Percentiles rank a stretch among this genome's conserved stretches.
These are phyloP conservation scores for Metschnikowia drakensbergensis DNA, from an alignment of 805 yeast genomes.

Conservation along the genomic window DNA sequence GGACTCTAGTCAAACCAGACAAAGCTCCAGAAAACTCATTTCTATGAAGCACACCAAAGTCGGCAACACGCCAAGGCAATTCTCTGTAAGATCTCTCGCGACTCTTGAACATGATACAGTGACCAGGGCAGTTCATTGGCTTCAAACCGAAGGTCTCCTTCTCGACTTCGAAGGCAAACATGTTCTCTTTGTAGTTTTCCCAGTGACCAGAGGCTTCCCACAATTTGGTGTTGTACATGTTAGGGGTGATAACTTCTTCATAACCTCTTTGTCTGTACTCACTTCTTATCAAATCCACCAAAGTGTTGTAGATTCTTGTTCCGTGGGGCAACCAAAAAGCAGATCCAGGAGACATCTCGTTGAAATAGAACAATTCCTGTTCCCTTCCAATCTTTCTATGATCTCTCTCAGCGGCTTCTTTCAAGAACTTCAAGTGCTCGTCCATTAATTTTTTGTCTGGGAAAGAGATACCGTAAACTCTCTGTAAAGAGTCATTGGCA, in stretches of 20 bases:
- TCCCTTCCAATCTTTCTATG: conserved; percentile 96
- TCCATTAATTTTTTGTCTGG: conserved; percentile 97
- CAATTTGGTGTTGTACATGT: conserved; percentile 94
- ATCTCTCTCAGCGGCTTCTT: conserved; percentile 93
- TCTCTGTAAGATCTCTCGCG: conserved; percentile 96
- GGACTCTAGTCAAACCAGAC: conserved; percentile 87
- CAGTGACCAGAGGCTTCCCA: conserved; percentile 99
- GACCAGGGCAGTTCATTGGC: conserved; percentile 93
- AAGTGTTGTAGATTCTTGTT: conserved; percentile 89
- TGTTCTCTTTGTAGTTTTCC: conserved; percentile 95
- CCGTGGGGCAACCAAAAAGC: conserved; percentile 99
- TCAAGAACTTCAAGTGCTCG: conserved; percentile 88
- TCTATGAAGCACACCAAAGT: conserved; percentile 95
- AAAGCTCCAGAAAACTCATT: conserved; percentile 95
- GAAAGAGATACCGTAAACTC: conserved; percentile 96
- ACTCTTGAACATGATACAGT: conserved; percentile 86
- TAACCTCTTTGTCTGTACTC: conserved; percentile 93
- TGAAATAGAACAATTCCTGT: conserved; percentile 91
- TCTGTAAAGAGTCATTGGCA: conserved; percentile 89
- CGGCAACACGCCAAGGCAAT: conserved; percentile 98
- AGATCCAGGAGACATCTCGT: conserved; percentile 96
- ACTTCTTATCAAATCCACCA: conserved; percentile 71
- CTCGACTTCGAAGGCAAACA: conserved; percentile 96
- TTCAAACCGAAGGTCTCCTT: conserved; percentile 92
- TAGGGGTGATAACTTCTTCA: conserved; percentile 98